Percentiles rank a stretch among this genome's conserved stretches.
phyloP scores from a whole-genome alignment of 2,329 filamentous ascomycete genomes.

The Aspergillus sp. region DNA sequence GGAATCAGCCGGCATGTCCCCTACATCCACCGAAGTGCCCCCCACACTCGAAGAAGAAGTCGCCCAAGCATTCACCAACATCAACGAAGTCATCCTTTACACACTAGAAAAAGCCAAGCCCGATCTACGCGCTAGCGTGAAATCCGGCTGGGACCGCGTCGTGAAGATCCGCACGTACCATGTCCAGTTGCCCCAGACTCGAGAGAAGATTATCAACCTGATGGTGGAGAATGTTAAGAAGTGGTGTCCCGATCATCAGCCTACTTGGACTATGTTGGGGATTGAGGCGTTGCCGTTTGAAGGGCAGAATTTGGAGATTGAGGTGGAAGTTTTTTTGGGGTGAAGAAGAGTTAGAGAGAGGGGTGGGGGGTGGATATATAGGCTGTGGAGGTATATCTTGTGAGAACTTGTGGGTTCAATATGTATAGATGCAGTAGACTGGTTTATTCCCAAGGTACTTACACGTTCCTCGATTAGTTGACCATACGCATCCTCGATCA shows the following conservation, averaged over 20 bases:
- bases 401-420: too few relatives aligned
- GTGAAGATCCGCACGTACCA: slow-evolving; percentile 6
- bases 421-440: too few relatives aligned
- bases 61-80: slow-evolving; percentile 5
- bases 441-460: too few relatives aligned
- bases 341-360: background rate
- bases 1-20: background rate
- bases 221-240: slow-evolving; percentile 2
- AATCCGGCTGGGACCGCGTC: background rate
- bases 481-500: too few relatives aligned
- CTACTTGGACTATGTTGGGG: slow-evolving; percentile 4
- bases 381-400: too few relatives aligned
- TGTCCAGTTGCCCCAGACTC: background rate
- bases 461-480: too few relatives aligned
- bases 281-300: slow-evolving; percentile 8
- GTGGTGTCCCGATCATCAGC: slow-evolving; percentile 6
- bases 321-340: slow-evolving; percentile 1
- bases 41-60: slow-evolving; percentile 4
- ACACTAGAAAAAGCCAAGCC: background rate
- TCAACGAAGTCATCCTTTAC: slow-evolving; percentile 8
- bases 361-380: too few relatives aligned
- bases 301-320: slow-evolving; percentile 6
- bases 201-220: slow-evolving; percentile 1
- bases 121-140: background rate
- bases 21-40: background rate